Evolutionary conservation across 2,329 filamentous ascomycete genomes (phyloP), one percentile per base, ranked within the genome.

Genomic region (Paraphoma chrysanthemicola): DNA sequence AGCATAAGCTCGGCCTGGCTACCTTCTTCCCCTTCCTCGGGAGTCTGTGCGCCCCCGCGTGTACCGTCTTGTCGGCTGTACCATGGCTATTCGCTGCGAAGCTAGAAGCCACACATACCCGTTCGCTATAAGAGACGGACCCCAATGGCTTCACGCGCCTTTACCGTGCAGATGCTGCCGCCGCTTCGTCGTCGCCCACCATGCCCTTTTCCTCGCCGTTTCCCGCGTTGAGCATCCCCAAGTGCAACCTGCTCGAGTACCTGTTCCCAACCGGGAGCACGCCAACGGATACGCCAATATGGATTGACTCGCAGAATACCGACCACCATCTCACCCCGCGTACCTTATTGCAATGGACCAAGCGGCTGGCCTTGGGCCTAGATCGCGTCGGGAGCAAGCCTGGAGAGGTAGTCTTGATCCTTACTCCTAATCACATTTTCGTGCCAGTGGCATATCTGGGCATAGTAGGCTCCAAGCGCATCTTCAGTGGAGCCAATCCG

Each of bases 401-500:
- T 16, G 81, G 81, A 2, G 82, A 85, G 31, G 81, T 82, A 1
- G 79, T 84, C 30, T 78, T 85, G 79, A 80, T 84, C 8, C 80
- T 80, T 59, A 81, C 82, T 0, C 81, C 82, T 5, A 85, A 85
- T 65, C 81, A 85, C 51, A 78, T 85, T 28, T 83, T 80, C 59
- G 80, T 85, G 2, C 83, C 83, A 0, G 78, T 80, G 1, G 80
- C 81, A 10, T 85, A 83, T 62, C 71, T 85, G 17, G 82, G 81
- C 4, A 80, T 82, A 42, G 80, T 83, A 1, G 83, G 82, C 0
- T 80, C 80, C 2, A 81, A 81, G 31, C 80, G 78, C 52, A 75
- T 82, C 38, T 86, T 86, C 66, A 84, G 80, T 49, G 84, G 82
- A 17, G 82, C 80, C 4, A 86, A 85, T 63, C 83, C 84, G 12